phyloP scores from a whole-genome alignment of 1,284 basidiomycete genomes.

The Ceratobasidium sp. region DNA sequence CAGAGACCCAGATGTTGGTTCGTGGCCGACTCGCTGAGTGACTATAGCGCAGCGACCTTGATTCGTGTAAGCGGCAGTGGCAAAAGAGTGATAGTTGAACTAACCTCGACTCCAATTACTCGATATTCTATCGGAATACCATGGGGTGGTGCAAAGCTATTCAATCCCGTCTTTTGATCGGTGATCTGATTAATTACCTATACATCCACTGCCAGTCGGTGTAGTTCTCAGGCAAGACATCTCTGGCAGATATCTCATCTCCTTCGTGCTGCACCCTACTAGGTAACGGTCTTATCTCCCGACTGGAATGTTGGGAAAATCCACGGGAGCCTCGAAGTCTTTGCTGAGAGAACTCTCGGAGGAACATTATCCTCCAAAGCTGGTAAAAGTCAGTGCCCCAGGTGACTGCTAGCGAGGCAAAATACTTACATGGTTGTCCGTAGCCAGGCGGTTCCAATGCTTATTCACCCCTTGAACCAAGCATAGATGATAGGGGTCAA shows the following conservation, averaged over 20 bases:
- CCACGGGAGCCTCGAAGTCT: constrained; percentile 62
- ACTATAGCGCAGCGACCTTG: constrained; percentile 27
- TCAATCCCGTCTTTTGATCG: constrained; percentile 32
- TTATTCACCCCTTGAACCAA: constrained; percentile 68
- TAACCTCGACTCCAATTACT: constrained; percentile 41
- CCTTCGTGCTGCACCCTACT: constrained; percentile 57
- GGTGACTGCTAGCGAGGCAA: constrained; percentile 29
- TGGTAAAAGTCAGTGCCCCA: constrained; percentile 54
- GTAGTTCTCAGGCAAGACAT: constrained; percentile 53
- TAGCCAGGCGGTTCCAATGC: constrained; percentile 72
- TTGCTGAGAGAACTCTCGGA: constrained; percentile 69
- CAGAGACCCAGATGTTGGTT: neutral
- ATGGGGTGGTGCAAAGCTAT: constrained; percentile 33
- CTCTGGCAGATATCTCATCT: constrained; percentile 23
- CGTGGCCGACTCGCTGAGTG: constrained; percentile 21
- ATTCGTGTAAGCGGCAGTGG: neutral
- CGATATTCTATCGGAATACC: constrained; percentile 28
- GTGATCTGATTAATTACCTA: constrained; percentile 50
- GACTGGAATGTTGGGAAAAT: constrained; percentile 59
- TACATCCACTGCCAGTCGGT: constrained; percentile 88
- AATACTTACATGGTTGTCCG: constrained; percentile 65
- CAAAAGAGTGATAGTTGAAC: neutral
- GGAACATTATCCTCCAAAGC: constrained; percentile 69
- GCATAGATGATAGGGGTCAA: constrained; percentile 74
- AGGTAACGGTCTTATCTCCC: constrained; percentile 69